Conservation (phyloP, 768 basidiomycete species). For the Tulasnella sp. region DNA sequence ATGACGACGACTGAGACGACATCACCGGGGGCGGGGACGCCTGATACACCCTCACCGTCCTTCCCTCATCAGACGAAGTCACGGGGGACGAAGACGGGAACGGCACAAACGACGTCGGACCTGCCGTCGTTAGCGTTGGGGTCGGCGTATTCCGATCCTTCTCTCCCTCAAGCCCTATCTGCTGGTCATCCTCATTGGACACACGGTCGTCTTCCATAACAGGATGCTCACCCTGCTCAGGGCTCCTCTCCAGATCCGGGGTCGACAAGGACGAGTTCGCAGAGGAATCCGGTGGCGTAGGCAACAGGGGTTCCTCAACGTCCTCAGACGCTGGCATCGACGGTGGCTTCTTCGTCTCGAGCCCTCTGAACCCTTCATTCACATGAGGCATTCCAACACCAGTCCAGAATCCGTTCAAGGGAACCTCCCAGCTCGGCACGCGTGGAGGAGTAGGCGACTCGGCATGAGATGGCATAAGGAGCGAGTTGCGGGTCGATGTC, state of each 20-base stretch:
- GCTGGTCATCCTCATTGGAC: slow-evolving; percentile 6
- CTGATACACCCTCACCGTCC: background rate
- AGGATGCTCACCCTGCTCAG: background rate
- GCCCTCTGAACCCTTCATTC: too few species aligned
- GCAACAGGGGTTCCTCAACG: background rate
- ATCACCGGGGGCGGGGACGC: too few species aligned
- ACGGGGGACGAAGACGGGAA: background rate
- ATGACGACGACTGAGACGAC: background rate
- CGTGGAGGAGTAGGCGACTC: background rate
- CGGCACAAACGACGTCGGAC: background rate
- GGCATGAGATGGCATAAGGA: background rate
- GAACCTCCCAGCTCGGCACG: background rate
- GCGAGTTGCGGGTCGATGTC: too few species aligned
- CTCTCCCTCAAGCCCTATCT: background rate
- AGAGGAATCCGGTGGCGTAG: slow-evolving; percentile 6
- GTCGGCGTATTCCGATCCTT: slow-evolving; percentile 4
- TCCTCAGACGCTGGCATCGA: background rate
- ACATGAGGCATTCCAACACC: slow-evolving; percentile 1
- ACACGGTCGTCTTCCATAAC: background rate
- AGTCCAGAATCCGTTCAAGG: background rate
- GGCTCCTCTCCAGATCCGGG: slow-evolving; percentile 12
- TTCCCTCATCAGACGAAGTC: background rate
- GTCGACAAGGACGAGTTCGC: slow-evolving; percentile 3
- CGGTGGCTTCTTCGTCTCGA: too few species aligned
- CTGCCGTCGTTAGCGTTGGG: background rate